Evolutionary conservation across 768 basidiomycete genomes (phyloP).

Genomic region (Lactifluus hygrophoroides): DNA sequence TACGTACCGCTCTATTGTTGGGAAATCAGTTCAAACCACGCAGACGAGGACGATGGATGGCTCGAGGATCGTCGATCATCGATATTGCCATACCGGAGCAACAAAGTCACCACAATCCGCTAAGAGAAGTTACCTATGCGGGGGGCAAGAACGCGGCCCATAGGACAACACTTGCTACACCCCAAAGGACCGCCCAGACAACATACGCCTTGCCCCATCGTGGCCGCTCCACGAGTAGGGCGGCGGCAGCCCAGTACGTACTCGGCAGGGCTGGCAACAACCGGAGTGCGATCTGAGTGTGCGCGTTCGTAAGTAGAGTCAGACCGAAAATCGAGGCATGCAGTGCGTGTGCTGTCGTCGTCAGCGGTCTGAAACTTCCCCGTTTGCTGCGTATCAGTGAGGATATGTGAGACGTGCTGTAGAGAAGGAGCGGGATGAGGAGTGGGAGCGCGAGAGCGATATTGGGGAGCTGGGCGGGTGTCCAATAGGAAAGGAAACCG

Average conservation of each 20-base stretch:
- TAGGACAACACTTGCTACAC: slow-evolving; percentile 53
- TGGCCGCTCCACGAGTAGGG: slow-evolving; percentile 45
- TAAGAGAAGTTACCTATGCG: no score
- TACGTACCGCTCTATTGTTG: not conserved
- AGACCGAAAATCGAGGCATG: slow-evolving; percentile 2
- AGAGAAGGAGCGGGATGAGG: slow-evolving; percentile 40
- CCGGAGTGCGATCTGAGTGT: slow-evolving; percentile 32
- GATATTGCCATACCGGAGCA: no score
- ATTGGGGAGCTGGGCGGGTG: slow-evolving; percentile 74
- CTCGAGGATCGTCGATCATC: not conserved
- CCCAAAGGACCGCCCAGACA: slow-evolving; percentile 74
- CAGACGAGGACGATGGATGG: not conserved
- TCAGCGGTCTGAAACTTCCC: not conserved
- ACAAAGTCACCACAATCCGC: no score
- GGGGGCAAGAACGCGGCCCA: slow-evolving; percentile 89
- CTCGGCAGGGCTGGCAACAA: slow-evolving; percentile 67
- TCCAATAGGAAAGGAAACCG: slow-evolving; percentile 86
- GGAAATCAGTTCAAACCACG: not conserved
- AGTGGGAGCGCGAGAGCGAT: slow-evolving; percentile 73
- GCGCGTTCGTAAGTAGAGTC: slow-evolving; percentile 31
- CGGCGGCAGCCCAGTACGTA: slow-evolving; percentile 80
- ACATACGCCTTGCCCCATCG: slow-evolving; percentile 55
- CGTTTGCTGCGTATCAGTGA: not conserved
- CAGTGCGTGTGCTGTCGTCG: slow-evolving; percentile 1
- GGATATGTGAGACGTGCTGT: slow-evolving; percentile 25